Conservation (phyloP, 177 flowering plant genomes). For the Telopea speciosissima region DNA sequence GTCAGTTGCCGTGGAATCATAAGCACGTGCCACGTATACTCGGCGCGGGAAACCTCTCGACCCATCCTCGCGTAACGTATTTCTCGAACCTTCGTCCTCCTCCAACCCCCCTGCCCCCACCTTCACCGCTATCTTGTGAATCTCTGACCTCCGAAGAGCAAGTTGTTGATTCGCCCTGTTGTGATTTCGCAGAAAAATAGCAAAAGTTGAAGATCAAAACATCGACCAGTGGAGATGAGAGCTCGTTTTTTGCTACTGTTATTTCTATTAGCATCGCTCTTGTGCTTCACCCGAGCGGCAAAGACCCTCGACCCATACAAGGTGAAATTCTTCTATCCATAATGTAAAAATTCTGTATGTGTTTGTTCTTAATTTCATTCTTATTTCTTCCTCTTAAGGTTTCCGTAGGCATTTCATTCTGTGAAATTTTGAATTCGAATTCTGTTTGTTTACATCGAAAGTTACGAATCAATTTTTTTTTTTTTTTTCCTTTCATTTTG, state of each 20-base stretch:
- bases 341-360: background rate
- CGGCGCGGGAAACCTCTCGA: conserved; percentile 16
- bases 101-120: background rate
- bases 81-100: background rate
- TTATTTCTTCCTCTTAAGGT: background rate
- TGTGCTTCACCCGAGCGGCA: conserved; percentile 6
- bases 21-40: conserved; percentile 6
- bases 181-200: background rate
- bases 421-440: no score
- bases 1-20: background rate
- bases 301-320: conserved; percentile 21
- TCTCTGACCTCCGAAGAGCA: background rate
- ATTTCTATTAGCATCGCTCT: conserved; percentile 1
- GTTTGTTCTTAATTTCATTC: background rate
- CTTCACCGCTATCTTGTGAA: background rate
- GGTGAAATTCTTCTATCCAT: conserved; percentile 7
- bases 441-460: no score
- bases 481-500: no score
- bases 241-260: background rate
- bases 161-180: background rate
- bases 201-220: background rate
- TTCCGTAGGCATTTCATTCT: background rate
- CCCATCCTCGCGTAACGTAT: background rate
- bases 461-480: no score
- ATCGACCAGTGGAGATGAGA: background rate